Base-by-base conservation (phyloP, 1,284 basidiomycete species). In the Apiotrichum sp. region DNA sequence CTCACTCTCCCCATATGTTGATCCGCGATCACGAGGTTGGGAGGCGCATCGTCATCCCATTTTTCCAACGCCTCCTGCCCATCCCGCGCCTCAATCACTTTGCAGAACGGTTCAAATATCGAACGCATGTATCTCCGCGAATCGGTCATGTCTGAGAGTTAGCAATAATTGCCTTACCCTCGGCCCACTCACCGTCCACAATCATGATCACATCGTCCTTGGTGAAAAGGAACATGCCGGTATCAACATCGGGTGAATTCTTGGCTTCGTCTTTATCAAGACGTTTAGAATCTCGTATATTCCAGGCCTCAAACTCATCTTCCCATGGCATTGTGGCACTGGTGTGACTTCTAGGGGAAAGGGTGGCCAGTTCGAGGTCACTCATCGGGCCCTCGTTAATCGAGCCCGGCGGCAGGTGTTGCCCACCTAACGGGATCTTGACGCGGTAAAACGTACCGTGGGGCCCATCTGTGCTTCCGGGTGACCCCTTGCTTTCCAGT, bases 1-100 rank as follows among this genome's bases (percentile, higher is more conserved):
- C 66, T 61, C 50, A 72, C 64, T 33, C 65, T 62, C 3, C 76
- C 76, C 75, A 79, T 76, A 71, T 76, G 76, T 6, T 77, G 72
- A 53, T 80, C 78, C 1, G 73, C 70, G 9, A 78, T 63, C 53
- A 79, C 72, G 29, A 75, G 59, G 43, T 73, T 62, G 46, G 71
- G 67, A 7, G 59, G 47, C 6, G 29, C 29, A 29, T 49, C 50
- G 13, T 53, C 56, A 33, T 63, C 53, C 45, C 71, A 70, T n/a
- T 71, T 52, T 4, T 73, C 65, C 16, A 78, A 59, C 2, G 74
- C 77, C 52, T 77, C 71, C 38, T 65, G 45, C 0, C 78, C 78
- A 54, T 79, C 73, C 9, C 62, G 53, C 9, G 77, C 78, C 60
- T 75, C 73, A 3, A 76, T 61, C n/a, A 79, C 65, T 3, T 57